Conservation (phyloP, 495 filamentous ascomycete species). For the Xylaria acuta region DNA sequence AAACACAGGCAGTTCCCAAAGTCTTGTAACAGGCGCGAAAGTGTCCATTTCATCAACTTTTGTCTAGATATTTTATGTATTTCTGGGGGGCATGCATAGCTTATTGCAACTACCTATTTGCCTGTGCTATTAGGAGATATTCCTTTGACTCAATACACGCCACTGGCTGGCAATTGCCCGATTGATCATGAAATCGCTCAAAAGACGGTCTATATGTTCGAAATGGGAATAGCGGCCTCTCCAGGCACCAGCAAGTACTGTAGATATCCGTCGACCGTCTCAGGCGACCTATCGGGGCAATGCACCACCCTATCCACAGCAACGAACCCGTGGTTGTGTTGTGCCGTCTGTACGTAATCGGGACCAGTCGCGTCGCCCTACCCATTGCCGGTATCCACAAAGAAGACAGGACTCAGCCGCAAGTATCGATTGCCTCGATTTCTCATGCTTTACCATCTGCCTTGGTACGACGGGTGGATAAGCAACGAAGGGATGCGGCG, state of each 20-base stretch:
- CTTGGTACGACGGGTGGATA: background rate
- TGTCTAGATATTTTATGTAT: background rate
- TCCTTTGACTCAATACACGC: background rate
- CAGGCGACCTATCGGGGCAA: background rate
- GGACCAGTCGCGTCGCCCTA: background rate
- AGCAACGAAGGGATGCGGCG: no score
- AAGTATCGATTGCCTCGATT: background rate
- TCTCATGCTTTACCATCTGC: background rate
- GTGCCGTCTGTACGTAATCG: background rate
- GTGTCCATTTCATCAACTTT: background rate
- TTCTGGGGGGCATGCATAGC: background rate
- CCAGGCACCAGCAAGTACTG: background rate
- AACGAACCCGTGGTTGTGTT: background rate
- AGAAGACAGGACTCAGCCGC: background rate
- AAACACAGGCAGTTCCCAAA: no score
- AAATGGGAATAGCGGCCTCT: background rate
- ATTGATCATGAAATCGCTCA: background rate
- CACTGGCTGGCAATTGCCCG: conserved; percentile 1
- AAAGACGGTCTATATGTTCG: background rate
- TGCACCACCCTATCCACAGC: background rate
- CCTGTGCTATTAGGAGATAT: background rate
- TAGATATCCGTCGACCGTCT: background rate
- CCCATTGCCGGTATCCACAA: background rate
- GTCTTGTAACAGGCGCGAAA: background rate
- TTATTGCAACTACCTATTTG: background rate